Percentiles rank a stretch among this genome's conserved stretches.
phyloP scores from a whole-genome alignment of 169 alveolate species.

The Plasmodium gaboni region DNA sequence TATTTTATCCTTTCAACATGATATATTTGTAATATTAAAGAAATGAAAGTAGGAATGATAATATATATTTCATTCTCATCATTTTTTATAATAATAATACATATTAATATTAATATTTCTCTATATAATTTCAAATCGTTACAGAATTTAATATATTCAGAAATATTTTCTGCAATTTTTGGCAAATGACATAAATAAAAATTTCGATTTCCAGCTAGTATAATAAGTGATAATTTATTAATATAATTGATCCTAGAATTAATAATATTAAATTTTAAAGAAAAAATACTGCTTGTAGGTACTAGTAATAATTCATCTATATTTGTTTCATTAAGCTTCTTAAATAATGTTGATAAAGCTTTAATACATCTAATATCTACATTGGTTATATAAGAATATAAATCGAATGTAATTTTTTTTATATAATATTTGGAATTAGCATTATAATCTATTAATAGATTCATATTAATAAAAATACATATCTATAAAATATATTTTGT shows the following conservation, averaged over 20 bases:
- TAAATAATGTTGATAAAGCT: slow-evolving; percentile 52
- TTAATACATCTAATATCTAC: slow-evolving; percentile 55
- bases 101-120: slow-evolving; percentile 66
- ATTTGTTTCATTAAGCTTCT: slow-evolving; percentile 58
- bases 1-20: slow-evolving; percentile 71
- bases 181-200: slow-evolving; percentile 62
- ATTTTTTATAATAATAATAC: slow-evolving; percentile 59
- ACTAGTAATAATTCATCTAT: slow-evolving; percentile 68
- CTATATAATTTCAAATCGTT: slow-evolving; percentile 58
- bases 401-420: slow-evolving; percentile 45
- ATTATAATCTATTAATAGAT: slow-evolving; percentile 56
- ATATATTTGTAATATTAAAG: slow-evolving; percentile 66
- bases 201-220: slow-evolving; percentile 45
- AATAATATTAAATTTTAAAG: slow-evolving; percentile 61
- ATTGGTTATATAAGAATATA: slow-evolving; percentile 46
- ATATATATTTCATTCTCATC: slow-evolving; percentile 76
- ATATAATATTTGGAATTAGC: slow-evolving; percentile 44
- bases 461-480: slow-evolving; percentile 55
- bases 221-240: slow-evolving; percentile 62
- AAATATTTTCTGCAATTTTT: slow-evolving; percentile 73
- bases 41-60: slow-evolving; percentile 68
- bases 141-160: slow-evolving; percentile 70
- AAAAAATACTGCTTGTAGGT: slow-evolving; percentile 65
- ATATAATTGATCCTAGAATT: slow-evolving; percentile 73
- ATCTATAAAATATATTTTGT: slow-evolving; percentile 63